phyloP scores from a whole-genome alignment of 805 yeast species.

The Metschnikowia vanudenii region DNA sequence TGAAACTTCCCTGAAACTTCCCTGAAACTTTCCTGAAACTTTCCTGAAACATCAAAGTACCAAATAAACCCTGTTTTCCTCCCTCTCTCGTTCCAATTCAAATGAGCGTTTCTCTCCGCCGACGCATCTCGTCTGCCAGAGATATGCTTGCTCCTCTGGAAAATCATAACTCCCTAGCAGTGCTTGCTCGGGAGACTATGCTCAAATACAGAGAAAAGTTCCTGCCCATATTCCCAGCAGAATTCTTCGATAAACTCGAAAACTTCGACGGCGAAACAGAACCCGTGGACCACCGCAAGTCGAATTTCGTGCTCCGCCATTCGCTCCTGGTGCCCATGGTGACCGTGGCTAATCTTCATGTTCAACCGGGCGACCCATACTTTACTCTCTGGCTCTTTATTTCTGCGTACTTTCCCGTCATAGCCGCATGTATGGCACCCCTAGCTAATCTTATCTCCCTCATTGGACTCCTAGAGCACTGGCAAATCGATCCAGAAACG shows the following conservation, averaged over 20 bases:
- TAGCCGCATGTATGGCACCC: constrained; percentile 79
- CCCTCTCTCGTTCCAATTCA: too few species aligned
- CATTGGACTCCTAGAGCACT: constrained; percentile 65
- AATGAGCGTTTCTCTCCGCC: constrained; percentile 2
- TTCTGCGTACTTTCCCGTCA: constrained; percentile 69
- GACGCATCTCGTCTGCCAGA: constrained; percentile 4
- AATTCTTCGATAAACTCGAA: constrained; percentile 7
- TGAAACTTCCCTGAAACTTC: background rate
- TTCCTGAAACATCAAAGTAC: too few species aligned
- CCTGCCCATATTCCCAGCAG: constrained; percentile 15
- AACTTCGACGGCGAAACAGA: constrained; percentile 1
- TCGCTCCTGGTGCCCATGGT: constrained; percentile 33
- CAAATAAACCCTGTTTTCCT: too few species aligned
- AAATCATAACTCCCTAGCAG: too few species aligned
- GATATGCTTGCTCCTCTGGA: too few species aligned
- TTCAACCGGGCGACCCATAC: constrained; percentile 37
- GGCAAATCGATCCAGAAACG: constrained; percentile 46
- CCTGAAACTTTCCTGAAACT: too few species aligned
- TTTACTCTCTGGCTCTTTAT: constrained; percentile 60
- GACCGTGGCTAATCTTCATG: constrained; percentile 28
- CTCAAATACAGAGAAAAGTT: constrained; percentile 16
- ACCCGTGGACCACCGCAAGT: constrained; percentile 6
- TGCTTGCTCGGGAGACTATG: constrained; percentile 11
- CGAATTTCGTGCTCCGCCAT: constrained; percentile 26
- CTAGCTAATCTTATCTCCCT: constrained; percentile 71